Evolutionary conservation across 129 eudicot genomes (phyloP).

Genomic region (Tanacetum coccineum): DNA sequence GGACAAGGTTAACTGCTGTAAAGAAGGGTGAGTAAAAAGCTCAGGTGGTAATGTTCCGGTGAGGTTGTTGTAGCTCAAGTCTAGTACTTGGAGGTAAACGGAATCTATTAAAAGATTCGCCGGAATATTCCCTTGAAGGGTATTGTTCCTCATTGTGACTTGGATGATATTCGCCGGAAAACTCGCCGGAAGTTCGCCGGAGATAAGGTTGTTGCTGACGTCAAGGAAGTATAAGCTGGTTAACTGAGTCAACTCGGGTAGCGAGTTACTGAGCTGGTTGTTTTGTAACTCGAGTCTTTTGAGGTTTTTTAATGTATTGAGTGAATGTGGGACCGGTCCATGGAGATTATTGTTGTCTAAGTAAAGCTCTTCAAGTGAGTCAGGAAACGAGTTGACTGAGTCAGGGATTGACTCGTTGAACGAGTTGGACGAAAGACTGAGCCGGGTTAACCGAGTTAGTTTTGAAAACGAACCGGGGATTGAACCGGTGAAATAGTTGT

Average conservation of each 20-base stretch:
- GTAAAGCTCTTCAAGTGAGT: slow-evolving; percentile 52
- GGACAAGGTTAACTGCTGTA: slow-evolving; percentile 64
- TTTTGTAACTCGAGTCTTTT: slow-evolving; percentile 70
- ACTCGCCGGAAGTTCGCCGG: slow-evolving; percentile 46
- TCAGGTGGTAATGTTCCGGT: slow-evolving; percentile 59
- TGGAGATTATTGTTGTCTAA: slow-evolving; percentile 51
- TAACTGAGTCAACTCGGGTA: slow-evolving; percentile 65
- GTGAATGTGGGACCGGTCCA: slow-evolving; percentile 47
- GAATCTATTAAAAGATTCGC: slow-evolving; percentile 16
- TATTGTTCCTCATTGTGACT: slow-evolving; percentile 53
- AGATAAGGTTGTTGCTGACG: slow-evolving; percentile 56
- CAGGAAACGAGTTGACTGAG: slow-evolving; percentile 30
- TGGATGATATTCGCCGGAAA: slow-evolving; percentile 48
- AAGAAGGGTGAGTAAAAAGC: slow-evolving; percentile 64
- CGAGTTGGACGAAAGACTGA: slow-evolving; percentile 58
- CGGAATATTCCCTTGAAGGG: slow-evolving; percentile 51
- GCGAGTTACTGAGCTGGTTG: slow-evolving; percentile 56
- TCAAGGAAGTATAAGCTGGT: slow-evolving; percentile 43
- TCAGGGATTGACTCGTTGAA: slow-evolving; percentile 60
- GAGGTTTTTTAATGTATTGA: slow-evolving; percentile 47
- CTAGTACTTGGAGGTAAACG: slow-evolving; percentile 60
- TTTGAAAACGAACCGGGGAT: slow-evolving; percentile 54
- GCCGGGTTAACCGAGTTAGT: slow-evolving; percentile 51
- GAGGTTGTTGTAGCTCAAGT: slow-evolving; percentile 76
- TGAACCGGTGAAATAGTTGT: slow-evolving; percentile 65